phyloP scores from a whole-genome alignment of 345 rosid genomes.

The Brassica cretica region DNA sequence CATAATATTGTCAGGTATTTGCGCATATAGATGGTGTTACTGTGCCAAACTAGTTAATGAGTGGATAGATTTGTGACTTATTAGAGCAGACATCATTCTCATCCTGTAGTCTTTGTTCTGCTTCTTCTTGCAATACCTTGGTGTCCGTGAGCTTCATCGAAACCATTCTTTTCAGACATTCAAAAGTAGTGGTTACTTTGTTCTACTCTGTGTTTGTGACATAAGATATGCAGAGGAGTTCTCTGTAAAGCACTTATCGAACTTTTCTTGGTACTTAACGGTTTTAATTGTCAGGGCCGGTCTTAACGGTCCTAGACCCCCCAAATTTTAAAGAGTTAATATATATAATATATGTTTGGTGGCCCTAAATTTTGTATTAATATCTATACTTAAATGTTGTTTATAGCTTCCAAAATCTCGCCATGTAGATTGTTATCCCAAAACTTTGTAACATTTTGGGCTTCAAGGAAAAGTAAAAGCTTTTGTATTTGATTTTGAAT shows the following conservation, averaged over 20 bases:
- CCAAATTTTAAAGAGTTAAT: neutral
- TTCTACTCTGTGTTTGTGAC: slow-evolving; percentile 18
- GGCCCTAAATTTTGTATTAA: neutral
- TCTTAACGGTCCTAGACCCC: neutral
- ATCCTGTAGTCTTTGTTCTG: slow-evolving; percentile 3
- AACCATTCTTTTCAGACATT: slow-evolving; percentile 11
- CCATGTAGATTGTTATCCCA: neutral
- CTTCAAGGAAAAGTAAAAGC: neutral
- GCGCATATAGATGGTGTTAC: slow-evolving; percentile 4
- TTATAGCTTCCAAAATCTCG: neutral
- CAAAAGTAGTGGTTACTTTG: neutral
- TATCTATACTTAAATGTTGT: neutral
- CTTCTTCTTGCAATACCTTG: slow-evolving; percentile 5
- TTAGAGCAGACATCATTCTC: neutral
- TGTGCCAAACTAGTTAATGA: neutral
- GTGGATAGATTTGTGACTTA: neutral
- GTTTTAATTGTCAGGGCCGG: neutral
- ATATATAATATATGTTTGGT: neutral
- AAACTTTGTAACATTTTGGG: slow-evolving; percentile 20
- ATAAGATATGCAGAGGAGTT: slow-evolving; percentile 30
- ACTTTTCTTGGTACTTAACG: neutral
- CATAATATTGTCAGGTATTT: neutral
- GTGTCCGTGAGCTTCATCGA: slow-evolving; percentile 8
- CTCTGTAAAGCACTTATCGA: slow-evolving; percentile 11
- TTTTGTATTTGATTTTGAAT: slow-evolving; percentile 9